These are phyloP conservation scores for Fusarium palustre DNA, from an alignment of 2,329 filamentous ascomycete genomes.

Conservation along the genomic window DNA sequence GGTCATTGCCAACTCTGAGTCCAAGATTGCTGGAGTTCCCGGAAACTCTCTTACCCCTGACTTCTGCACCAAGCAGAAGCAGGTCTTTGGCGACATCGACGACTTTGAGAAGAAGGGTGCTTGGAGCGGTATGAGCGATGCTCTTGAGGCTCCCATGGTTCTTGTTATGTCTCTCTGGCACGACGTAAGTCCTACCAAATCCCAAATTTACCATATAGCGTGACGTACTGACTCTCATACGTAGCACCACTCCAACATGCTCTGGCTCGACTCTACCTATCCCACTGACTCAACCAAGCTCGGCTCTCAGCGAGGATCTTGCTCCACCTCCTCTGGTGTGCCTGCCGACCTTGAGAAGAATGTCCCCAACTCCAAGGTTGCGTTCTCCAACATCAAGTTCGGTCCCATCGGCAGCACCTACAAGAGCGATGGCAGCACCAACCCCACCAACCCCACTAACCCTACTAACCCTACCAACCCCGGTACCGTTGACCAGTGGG, in stretches of 20 bases:
- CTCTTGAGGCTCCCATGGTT: conserved; percentile 58
- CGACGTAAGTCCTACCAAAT: conserved; percentile 58
- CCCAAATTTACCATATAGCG: background rate
- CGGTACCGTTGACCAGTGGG: conserved; percentile 47
- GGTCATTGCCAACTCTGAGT: conserved; percentile 66
- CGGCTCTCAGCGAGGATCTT: conserved; percentile 67
- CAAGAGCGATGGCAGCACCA: conserved; percentile 11
- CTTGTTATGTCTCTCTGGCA: conserved; percentile 69
- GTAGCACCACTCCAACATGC: conserved; percentile 72
- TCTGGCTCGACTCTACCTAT: conserved; percentile 78
- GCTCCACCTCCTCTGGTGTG: conserved; percentile 61
- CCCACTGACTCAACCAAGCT: conserved; percentile 60
- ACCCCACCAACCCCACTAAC: conserved; percentile 32
- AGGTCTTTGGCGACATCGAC: conserved; percentile 64
- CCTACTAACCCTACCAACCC: conserved; percentile 11
- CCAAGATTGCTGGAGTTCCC: conserved; percentile 53
- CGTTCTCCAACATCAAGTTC: conserved; percentile 70
- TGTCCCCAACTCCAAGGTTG: conserved; percentile 62
- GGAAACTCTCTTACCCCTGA: conserved; percentile 65
- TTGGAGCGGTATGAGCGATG: conserved; percentile 65
- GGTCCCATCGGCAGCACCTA: conserved; percentile 67
- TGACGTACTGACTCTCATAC: conserved; percentile 13
- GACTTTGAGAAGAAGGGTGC: conserved; percentile 69
- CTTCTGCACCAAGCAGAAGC: conserved; percentile 71
- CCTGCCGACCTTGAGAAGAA: conserved; percentile 58